These are phyloP conservation scores for Gracilaria domingensis DNA, from an alignment of 23 red algal genomes.

Conservation along the genomic window DNA sequence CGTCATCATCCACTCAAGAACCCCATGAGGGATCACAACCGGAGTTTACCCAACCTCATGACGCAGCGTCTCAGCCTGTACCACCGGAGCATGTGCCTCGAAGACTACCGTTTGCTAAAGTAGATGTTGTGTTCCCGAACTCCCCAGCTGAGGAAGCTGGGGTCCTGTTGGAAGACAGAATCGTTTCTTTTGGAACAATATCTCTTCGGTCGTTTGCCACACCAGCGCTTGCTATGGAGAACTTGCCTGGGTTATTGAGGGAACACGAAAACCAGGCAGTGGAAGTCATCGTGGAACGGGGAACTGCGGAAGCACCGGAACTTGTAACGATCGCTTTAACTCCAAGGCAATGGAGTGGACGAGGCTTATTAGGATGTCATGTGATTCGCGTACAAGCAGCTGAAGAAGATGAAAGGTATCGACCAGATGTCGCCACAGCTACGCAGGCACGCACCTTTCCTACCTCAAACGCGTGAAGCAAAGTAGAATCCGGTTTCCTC, in stretches of 20 bases:
- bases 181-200: conserved; percentile 65
- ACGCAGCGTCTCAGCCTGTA: conserved; percentile 13
- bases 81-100: background rate
- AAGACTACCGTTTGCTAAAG: conserved; percentile 59
- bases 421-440: conserved; percentile 62
- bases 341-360: conserved; percentile 51
- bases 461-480: background rate
- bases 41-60: conserved; percentile 27
- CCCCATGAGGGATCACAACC: background rate
- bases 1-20: background rate
- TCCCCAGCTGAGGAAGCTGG: conserved; percentile 68
- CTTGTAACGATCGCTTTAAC: conserved; percentile 41
- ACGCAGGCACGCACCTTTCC: background rate
- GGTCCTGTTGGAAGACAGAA: conserved; percentile 52
- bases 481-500: background rate
- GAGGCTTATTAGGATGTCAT: conserved; percentile 74
- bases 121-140: conserved; percentile 62
- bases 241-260: conserved; percentile 42
- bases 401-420: conserved; percentile 61
- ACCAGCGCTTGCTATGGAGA: conserved; percentile 25
- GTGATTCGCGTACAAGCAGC: conserved; percentile 47
- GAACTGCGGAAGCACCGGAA: background rate
- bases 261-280: conserved; percentile 51
- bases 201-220: conserved; percentile 51
- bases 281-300: conserved; percentile 63